Evolutionary conservation across 768 basidiomycete genomes (phyloP).

Genomic region (Lactifluus pinguis): DNA sequence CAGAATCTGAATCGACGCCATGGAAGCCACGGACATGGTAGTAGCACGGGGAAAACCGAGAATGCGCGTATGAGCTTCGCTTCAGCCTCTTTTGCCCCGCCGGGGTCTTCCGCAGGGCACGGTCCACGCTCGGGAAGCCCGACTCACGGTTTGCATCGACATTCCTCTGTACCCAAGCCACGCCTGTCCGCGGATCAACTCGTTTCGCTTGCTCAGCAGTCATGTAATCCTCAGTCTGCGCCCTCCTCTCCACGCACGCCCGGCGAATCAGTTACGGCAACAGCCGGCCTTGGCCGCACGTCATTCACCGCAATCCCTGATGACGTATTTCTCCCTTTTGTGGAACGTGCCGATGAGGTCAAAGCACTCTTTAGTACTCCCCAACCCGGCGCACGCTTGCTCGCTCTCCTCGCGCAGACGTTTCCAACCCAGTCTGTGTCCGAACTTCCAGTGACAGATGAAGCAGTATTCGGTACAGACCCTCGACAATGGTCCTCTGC

Average conservation of each 20-base stretch:
- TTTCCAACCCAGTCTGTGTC: constrained; percentile 31
- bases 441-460: constrained; percentile 18
- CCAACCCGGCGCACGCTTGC: constrained; percentile 59
- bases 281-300: constrained; percentile 30
- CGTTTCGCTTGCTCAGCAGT: constrained; percentile 59
- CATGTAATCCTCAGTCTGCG: constrained; percentile 37
- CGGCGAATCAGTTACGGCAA: constrained; percentile 16
- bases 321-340: constrained; percentile 76
- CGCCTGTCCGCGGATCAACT: constrained; percentile 62
- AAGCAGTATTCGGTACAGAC: constrained; percentile 36
- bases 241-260: constrained; percentile 20
- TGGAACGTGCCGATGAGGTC: constrained; percentile 76
- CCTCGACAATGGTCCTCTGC: constrained; percentile 62
- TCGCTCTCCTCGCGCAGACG: constrained; percentile 65
- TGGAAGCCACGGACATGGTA: constrained; percentile 25
- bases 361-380: constrained; percentile 46
- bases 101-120: constrained; percentile 20
- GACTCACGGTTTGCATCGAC: constrained; percentile 33
- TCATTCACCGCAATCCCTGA: constrained; percentile 70
- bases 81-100: constrained; percentile 48
- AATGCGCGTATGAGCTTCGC: constrained; percentile 49
- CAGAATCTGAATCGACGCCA: constrained; percentile 24
- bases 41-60: constrained; percentile 22
- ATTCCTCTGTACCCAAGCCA: constrained; percentile 31
- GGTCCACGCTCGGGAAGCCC: constrained; percentile 21